phyloP scores from a whole-genome alignment of 371 early-diverging fungal species.

The Apophysomyces elegans region DNA sequence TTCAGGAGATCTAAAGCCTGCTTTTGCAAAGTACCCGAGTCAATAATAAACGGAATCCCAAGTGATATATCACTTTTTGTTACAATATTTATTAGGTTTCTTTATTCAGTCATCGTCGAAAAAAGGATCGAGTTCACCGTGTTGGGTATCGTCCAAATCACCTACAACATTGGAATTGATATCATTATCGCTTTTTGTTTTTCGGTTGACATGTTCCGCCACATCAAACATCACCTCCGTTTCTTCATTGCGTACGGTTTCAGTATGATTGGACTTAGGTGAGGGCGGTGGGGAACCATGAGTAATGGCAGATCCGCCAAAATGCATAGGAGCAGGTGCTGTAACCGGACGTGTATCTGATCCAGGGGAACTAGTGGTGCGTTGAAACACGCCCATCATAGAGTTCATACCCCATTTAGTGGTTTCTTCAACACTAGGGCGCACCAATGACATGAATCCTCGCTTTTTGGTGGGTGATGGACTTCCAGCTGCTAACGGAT shows the following conservation, averaged over 20 bases:
- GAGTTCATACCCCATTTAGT: slow-evolving; percentile 33
- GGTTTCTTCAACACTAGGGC: slow-evolving; percentile 25
- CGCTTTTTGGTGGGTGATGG: slow-evolving; percentile 22
- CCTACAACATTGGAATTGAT: not conserved
- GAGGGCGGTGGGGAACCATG: slow-evolving; percentile 41
- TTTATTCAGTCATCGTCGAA: slow-evolving; percentile 8
- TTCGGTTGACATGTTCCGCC: slow-evolving; percentile 15
- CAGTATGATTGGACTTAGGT: slow-evolving; percentile 15
- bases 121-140: slow-evolving; percentile 14
- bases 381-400: slow-evolving; percentile 44
- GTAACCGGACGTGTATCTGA: slow-evolving; percentile 9
- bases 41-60: slow-evolving; percentile 1
- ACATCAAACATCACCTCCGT: slow-evolving; percentile 30
- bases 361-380: slow-evolving; percentile 10
- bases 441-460: slow-evolving; percentile 45
- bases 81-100: not conserved
- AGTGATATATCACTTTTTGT: not conserved
- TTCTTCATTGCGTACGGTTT: slow-evolving; percentile 2
- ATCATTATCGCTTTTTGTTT: slow-evolving; percentile 12
- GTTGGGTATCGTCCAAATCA: slow-evolving; percentile 6
- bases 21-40: slow-evolving; percentile 3
- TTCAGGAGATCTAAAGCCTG: slow-evolving; percentile 40
- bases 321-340: slow-evolving; percentile 9
- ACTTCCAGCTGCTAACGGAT: slow-evolving; percentile 13
- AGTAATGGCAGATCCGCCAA: slow-evolving; percentile 32